Evolutionary conservation across 2,329 filamentous ascomycete genomes (phyloP).

Genomic region (Teratosphaeriaceae sp.): DNA sequence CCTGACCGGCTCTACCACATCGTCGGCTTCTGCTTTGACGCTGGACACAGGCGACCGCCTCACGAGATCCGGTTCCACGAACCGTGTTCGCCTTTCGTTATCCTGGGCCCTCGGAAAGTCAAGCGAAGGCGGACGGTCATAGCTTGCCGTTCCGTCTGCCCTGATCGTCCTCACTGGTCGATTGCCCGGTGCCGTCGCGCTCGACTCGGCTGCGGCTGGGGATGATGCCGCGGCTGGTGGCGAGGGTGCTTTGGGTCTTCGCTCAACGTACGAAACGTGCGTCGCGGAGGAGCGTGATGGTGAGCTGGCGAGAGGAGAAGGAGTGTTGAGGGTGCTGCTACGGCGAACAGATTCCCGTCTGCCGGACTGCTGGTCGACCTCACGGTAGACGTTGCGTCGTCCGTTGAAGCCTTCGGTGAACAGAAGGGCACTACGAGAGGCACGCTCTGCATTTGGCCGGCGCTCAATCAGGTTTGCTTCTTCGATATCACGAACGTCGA

Average conservation of each 20-base stretch:
- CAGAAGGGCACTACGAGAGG: conserved; percentile 6
- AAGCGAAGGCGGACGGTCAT: conserved; percentile 15
- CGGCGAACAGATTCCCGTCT: conserved; percentile 16
- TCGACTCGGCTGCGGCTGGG: neutral
- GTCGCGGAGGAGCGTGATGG: conserved; percentile 14
- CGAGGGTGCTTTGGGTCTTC: conserved; percentile 14
- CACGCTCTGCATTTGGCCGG: conserved; percentile 11
- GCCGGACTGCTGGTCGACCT: conserved; percentile 14
- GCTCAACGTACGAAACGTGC: conserved; percentile 4
- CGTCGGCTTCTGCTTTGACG: conserved; percentile 13
- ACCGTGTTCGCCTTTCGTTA: conserved; percentile 14
- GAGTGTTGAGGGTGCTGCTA: conserved; percentile 7
- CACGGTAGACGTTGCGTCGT: conserved; percentile 16
- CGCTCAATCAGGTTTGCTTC: conserved; percentile 15
- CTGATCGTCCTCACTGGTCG: conserved; percentile 7
- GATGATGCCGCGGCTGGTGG: conserved; percentile 7
- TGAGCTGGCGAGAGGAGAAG: conserved; percentile 14
- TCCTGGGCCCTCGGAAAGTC: conserved; percentile 13
- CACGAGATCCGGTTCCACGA: neutral
- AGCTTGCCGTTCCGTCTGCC: conserved; percentile 21
- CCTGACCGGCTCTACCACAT: too few species aligned
- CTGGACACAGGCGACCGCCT: conserved; percentile 12
- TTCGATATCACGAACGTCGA: conserved; percentile 11
- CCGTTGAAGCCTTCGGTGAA: conserved; percentile 19
- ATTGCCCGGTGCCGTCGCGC: neutral